Conservation (phyloP, 2,329 filamentous ascomycete genomes). For the Aspergillus caelatus region DNA sequence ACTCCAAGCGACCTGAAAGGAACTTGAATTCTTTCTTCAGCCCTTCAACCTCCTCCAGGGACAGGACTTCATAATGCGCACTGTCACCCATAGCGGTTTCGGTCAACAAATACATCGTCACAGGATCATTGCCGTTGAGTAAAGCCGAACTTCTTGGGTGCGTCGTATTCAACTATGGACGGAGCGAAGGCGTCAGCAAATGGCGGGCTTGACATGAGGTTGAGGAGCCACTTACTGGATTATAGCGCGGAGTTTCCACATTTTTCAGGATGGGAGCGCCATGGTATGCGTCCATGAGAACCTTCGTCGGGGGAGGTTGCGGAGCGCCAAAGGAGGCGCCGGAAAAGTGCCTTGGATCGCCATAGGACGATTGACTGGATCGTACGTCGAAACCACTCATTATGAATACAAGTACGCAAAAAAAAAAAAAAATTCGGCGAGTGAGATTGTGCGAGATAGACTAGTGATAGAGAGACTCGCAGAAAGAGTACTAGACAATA, state of each 20-base stretch:
- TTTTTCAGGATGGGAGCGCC: constrained; percentile 60
- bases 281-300: constrained; percentile 62
- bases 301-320: constrained; percentile 44
- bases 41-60: constrained; percentile 86
- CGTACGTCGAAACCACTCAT: constrained; percentile 41
- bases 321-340: constrained; percentile 37
- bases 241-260: constrained; percentile 57
- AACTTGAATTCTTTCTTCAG: constrained; percentile 83
- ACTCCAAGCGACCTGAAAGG: constrained; percentile 76
- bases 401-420: constrained; percentile 14
- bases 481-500: constrained; percentile 18
- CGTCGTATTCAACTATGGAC: constrained; percentile 55
- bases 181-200: background rate
- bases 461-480: background rate
- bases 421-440: background rate
- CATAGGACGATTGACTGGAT: constrained; percentile 46
- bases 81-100: constrained; percentile 93
- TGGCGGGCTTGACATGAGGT: background rate
- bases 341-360: constrained; percentile 43
- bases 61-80: constrained; percentile 79
- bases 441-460: constrained; percentile 17
- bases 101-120: constrained; percentile 88
- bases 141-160: constrained; percentile 41
- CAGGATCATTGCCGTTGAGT: constrained; percentile 55
- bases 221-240: constrained; percentile 54